Evolutionary conservation across 2,329 filamentous ascomycete genomes (phyloP).

Genomic region (Microcyclosporella mali): DNA sequence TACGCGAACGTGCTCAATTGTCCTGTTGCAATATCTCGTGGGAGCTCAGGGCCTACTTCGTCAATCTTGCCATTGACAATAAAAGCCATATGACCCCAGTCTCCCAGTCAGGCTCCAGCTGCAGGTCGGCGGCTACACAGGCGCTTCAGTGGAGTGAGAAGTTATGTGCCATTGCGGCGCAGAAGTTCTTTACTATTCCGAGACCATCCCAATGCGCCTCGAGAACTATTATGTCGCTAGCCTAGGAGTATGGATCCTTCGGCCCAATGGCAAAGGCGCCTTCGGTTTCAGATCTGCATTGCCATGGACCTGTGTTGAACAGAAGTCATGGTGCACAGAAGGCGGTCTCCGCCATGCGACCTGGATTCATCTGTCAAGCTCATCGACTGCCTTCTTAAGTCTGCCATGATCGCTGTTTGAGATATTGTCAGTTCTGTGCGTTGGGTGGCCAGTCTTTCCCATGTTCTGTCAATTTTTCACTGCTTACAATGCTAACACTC

Average conservation of each 20-base stretch:
- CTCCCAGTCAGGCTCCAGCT: no score
- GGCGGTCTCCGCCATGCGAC: background rate
- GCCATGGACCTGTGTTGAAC: background rate
- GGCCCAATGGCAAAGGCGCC: background rate
- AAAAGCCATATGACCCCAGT: no score
- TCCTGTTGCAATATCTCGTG: no score
- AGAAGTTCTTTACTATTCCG: background rate
- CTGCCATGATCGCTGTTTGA: no score
- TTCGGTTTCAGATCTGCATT: background rate
- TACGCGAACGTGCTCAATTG: no score
- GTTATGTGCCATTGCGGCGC: constrained; percentile 3
- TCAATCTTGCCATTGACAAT: no score
- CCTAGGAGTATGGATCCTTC: background rate
- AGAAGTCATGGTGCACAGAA: background rate
- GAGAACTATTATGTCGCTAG: background rate
- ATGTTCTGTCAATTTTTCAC: no score
- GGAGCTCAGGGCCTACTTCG: no score
- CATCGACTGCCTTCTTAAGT: no score
- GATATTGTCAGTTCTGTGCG: no score
- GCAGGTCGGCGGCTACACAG: constrained; percentile 5
- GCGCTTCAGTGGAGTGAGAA: constrained; percentile 2
- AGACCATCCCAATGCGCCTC: background rate
- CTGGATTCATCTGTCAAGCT: background rate
- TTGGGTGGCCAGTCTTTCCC: no score
- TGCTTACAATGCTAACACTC: no score